Evolutionary conservation across 2,329 filamentous ascomycete genomes (phyloP), one percentile per base, ranked within the genome.

Genomic region (Aureobasidium lini): DNA sequence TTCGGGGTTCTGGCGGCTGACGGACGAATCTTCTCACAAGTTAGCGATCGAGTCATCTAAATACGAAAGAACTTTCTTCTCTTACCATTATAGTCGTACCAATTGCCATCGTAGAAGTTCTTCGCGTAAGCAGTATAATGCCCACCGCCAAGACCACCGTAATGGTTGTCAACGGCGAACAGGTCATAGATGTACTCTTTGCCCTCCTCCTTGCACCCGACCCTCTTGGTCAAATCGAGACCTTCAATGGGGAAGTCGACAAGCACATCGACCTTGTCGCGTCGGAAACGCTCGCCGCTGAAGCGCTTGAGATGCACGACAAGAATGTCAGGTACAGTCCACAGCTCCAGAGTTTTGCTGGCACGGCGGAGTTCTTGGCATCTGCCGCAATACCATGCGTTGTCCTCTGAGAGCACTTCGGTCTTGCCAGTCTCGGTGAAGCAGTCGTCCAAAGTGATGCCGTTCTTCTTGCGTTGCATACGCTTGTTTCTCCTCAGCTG

Each of bases 11-110:
- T 82, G 79, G 65, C 80, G 80, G 36, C 80, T 82, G 16, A 91
- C 89, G 11, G 82, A 84, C 7, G 89, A 88, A 74, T 96, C 92
- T 48, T 15, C 9, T 16, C 28, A n/a, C n/a, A 13, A 36, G 8
- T 49, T 29, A 47, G 42, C n/a, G 37, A 43, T n/a, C 32, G 9
- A 23, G 32, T 11, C 18, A 31, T 4, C 11, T n/a, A 1, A 2
- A 40, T 42, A 46, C 47, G 47, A 59, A 34, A 29, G 32, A 36
- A 10, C 10, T 13, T 58, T n/a, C 8, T 31, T 4, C 34, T 75
- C 86, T 74, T 79, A 94, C 92, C 93, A 72, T 99, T 97, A 73
- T 95, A 97, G 66, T 95, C 89, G 72, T 96, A 96, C 94, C 94
- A 99, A 72, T 88, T 80, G 60, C 83, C 83, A 68, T 95, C 90